Conservation (phyloP, 140 eudicot genomes). For the Flaveria floridana region DNA sequence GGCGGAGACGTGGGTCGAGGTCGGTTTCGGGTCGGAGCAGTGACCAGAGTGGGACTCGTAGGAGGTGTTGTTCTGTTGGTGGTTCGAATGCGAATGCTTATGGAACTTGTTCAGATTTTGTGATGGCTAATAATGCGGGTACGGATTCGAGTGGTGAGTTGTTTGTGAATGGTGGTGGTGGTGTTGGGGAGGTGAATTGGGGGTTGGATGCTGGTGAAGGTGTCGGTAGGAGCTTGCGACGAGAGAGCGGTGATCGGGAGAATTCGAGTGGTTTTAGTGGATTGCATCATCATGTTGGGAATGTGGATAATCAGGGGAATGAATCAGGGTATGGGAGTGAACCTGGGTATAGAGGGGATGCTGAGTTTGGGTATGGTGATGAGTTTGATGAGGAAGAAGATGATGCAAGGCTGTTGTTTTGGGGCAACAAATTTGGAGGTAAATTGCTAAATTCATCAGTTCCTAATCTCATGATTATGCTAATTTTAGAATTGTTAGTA, state of each 20-base stretch:
- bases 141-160: constrained; percentile 96
- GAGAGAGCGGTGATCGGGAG: constrained; percentile 58
- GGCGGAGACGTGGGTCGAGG: constrained; percentile 79
- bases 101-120: constrained; percentile 81
- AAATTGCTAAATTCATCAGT: constrained; percentile 43
- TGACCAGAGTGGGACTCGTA: constrained; percentile 68
- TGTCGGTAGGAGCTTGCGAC: constrained; percentile 39
- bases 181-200: constrained; percentile 68
- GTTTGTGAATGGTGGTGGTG: constrained; percentile 57
- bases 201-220: constrained; percentile 74
- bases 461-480: background rate
- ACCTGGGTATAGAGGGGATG: constrained; percentile 94
- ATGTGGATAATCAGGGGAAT: constrained; percentile 56
- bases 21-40: constrained; percentile 84
- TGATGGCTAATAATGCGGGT: constrained; percentile 58
- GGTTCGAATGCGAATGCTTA: constrained; percentile 56
- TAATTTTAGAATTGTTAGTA: background rate
- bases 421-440: constrained; percentile 85
- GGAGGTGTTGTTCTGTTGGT: constrained; percentile 68
- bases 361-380: constrained; percentile 79
- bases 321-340: constrained; percentile 96
- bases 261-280: constrained; percentile 33
- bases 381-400: constrained; percentile 93
- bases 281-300: constrained; percentile 34
- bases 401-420: constrained; percentile 59